These are phyloP conservation scores for Oxyria digyna DNA, from an alignment of 148 eudicot genomes.

Conservation along the genomic window DNA sequence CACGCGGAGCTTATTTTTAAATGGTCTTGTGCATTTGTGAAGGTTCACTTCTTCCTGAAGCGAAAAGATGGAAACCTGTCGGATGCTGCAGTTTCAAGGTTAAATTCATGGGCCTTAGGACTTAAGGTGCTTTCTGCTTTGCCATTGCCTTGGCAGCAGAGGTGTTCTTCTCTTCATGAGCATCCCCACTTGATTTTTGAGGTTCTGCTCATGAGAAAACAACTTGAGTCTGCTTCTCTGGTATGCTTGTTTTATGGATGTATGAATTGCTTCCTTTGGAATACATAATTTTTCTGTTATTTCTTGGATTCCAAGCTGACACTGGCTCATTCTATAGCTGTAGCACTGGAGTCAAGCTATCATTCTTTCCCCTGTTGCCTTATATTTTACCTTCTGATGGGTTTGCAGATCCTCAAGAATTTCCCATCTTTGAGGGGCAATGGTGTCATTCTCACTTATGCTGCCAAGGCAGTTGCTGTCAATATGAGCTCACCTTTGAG, in stretches of 20 bases:
- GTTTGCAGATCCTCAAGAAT: conserved; percentile 74
- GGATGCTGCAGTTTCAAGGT: conserved; percentile 65
- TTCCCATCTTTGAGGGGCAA: conserved; percentile 77
- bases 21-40: conserved; percentile 8
- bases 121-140: conserved; percentile 89
- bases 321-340: background rate
- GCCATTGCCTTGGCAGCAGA: conserved; percentile 99
- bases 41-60: conserved; percentile 99
- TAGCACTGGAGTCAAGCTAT: background rate
- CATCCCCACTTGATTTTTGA: conserved; percentile 92
- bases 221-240: conserved; percentile 92
- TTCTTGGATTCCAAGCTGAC: background rate
- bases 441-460: conserved; percentile 53
- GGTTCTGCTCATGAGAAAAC: conserved; percentile 95
- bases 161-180: conserved; percentile 93
- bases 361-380: background rate
- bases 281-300: background rate
- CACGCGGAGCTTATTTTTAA: background rate
- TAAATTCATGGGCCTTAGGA: conserved; percentile 96
- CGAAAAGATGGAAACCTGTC: conserved; percentile 85
- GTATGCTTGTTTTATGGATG: conserved; percentile 22
- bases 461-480: conserved; percentile 81
- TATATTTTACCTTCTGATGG: conserved; percentile 5
- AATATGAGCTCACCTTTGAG: conserved; percentile 64
- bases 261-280: conserved; percentile 8